Evolutionary conservation across 805 yeast genomes (phyloP), one percentile per base, ranked within the genome.

Genomic region (Brettanomyces bruxellensis): DNA sequence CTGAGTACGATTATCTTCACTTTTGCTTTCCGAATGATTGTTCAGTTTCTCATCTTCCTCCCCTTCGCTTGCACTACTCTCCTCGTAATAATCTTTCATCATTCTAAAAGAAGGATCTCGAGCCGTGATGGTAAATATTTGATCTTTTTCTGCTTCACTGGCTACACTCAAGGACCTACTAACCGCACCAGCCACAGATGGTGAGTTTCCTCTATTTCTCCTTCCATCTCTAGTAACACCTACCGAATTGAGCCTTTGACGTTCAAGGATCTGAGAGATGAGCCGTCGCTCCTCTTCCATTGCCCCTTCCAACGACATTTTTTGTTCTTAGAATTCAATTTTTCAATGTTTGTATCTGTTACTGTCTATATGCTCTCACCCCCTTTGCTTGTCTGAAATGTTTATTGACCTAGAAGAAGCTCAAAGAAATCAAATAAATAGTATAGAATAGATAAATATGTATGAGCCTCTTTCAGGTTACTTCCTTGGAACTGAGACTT

Each of bases 91-190:
- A 13, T 41, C 38, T 12, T n/a, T 18, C 6, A 34, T 41, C 34
- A 83, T 60, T 48, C 93, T 66, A 55, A 81, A 84, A 51, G 81
- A 80, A 0, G 95, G 95, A 55, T 85, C 90, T 54, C 79, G 85
- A 46, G 76, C 75, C 42, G 86, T 71, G 38, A 85, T 80, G 0
- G 86, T 75, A 80, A 84, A 83, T 53, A 75, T 75, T 47, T 46
- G 48, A 11, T 55, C 60, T 13, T 41, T 37, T 28, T 54, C 56
- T n/a, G 55, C 48, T 1, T 53, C 47, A 9, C 28, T 14, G 11
- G 58, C 49, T 34, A 62, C 48, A 34, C 59, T 55, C 28, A 58
- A 35, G 11, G 64, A 55, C 38, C 59, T 46, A 7, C 47, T 41
- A 14, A 43, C 28, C 3, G 14, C 50, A 13, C 49, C 23, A 14